Base-by-base conservation (phyloP, 345 rosid genomes). In the Camelina neglecta region DNA sequence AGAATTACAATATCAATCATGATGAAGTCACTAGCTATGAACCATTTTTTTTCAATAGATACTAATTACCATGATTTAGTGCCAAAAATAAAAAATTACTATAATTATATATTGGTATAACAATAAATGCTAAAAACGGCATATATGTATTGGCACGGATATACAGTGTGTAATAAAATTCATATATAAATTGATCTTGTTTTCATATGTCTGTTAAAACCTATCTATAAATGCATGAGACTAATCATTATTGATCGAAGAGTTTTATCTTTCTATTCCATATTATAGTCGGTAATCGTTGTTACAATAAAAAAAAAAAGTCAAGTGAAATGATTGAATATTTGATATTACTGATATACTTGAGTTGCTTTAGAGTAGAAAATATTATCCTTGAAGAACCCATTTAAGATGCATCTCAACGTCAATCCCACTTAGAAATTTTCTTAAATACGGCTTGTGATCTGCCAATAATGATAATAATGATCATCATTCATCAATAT, bases 331-430 rank as follows among this genome's bases (percentile, higher is more conserved):
- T 76, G 80, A 76, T 69, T 54, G 24, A 4, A 24, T 49, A 63
- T 21, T 45, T 63, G 60, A 70, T 64, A 64, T 56, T 38, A 70
- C 33, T 7, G 51, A 39, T 42, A 35, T 47, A 57, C 72, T 36
- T 63, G 65, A 70, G 50, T 70, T 63, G 31, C 51, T 70, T 63
- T 64, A 16, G 8, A 55, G 50, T 69, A 63, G 11, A 69, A 36
- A 69, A 70, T 29, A 70, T 70, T 70, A 76, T 76, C 75, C 47
- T 63, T 70, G 20, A 36, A 76, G 23, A 63, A 56, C 21, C 54
- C 36, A 31, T 54, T 63, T 44, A 24, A 69, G 66, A 70, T 62
- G 71, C 42, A 53, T 63, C 59, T 63, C 54, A 63, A 36, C 45
- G 53, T 56, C 61, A 45, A 71, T 70, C 60, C 75, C 75, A 76